A percentile compares a stretch with the other conserved stretches of the same genome.
Evolutionary conservation across 2,329 filamentous ascomycete species (phyloP).

Genomic region (Lachnellula cervina): DNA sequence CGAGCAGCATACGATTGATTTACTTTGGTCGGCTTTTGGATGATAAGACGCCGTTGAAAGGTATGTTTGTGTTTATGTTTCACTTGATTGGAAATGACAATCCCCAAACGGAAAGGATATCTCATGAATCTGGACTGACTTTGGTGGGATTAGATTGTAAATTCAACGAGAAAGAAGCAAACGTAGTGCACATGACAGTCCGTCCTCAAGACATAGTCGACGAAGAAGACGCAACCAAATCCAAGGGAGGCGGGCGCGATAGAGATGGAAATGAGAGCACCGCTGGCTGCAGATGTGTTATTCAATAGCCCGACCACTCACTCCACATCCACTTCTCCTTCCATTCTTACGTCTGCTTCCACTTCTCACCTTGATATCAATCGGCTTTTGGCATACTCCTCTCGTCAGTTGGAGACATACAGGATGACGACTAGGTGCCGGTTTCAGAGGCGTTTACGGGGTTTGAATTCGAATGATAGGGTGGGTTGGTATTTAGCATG

Average conservation of each 20-base stretch:
- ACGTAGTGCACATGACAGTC: conserved; percentile 93
- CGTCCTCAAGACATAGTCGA: conserved; percentile 79
- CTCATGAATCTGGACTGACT: not conserved
- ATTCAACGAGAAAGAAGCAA: conserved; percentile 68
- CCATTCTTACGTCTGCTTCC: not conserved
- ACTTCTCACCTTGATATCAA: too few relatives aligned
- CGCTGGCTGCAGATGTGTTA: conserved; percentile 60
- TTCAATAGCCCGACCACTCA: conserved; percentile 42
- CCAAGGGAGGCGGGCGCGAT: conserved; percentile 35
- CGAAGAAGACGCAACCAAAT: conserved; percentile 49
- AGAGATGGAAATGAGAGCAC: conserved; percentile 51
- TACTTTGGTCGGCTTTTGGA: conserved; percentile 87
- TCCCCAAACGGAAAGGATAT: too few relatives aligned
- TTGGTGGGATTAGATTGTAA: conserved; percentile 59
- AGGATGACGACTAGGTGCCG: too few relatives aligned
- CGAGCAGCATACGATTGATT: conserved; percentile 85
- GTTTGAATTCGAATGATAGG: too few relatives aligned
- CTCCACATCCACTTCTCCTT: not conserved
- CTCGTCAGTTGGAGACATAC: too few relatives aligned
- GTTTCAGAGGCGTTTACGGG: too few relatives aligned
- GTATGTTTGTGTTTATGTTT: conserved; percentile 45
- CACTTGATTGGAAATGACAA: not conserved
- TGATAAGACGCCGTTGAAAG: conserved; percentile 79
- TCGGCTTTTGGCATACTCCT: too few relatives aligned
- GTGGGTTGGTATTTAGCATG: too few relatives aligned